Evolutionary conservation across 441 rosid genomes (phyloP).

Genomic region (Syzygium syzygioides): DNA sequence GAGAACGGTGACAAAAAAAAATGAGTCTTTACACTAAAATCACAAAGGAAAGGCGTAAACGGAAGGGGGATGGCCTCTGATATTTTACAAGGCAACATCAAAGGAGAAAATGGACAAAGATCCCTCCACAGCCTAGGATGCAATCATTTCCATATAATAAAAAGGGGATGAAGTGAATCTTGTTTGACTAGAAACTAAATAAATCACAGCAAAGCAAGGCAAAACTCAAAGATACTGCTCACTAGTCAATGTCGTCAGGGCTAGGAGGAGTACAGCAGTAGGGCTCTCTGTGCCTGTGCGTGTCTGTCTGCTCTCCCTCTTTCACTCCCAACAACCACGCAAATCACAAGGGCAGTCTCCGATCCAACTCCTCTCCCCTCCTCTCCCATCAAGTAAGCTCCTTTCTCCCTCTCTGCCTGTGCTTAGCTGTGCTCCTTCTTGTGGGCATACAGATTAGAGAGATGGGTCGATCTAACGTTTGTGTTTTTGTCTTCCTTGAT

Average conservation of each 20-base stretch:
- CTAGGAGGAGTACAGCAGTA: not conserved
- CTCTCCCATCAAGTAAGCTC: not conserved
- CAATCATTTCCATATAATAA: not conserved
- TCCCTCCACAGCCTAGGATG: no score
- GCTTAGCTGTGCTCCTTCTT: not conserved
- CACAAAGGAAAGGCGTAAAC: no score
- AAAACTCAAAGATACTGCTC: not conserved
- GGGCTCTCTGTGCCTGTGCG: not conserved
- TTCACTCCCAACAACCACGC: not conserved
- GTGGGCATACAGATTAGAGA: not conserved
- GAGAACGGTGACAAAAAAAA: accelerated
- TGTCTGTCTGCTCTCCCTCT: not conserved
- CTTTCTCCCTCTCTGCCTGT: not conserved
- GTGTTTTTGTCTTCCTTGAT: not conserved
- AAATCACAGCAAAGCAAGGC: not conserved
- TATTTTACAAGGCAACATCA: not conserved
- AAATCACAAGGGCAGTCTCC: not conserved
- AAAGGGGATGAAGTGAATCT: not conserved
- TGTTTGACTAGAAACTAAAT: not conserved
- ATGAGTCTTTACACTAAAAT: not conserved
- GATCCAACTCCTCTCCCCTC: not conserved
- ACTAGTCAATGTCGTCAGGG: not conserved
- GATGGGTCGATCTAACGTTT: not conserved
- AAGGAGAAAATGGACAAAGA: not conserved
- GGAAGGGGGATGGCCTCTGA: not conserved